These are phyloP conservation scores for Leishmania guyanensis DNA, from an alignment of 208 protist species.

Conservation along the genomic window DNA sequence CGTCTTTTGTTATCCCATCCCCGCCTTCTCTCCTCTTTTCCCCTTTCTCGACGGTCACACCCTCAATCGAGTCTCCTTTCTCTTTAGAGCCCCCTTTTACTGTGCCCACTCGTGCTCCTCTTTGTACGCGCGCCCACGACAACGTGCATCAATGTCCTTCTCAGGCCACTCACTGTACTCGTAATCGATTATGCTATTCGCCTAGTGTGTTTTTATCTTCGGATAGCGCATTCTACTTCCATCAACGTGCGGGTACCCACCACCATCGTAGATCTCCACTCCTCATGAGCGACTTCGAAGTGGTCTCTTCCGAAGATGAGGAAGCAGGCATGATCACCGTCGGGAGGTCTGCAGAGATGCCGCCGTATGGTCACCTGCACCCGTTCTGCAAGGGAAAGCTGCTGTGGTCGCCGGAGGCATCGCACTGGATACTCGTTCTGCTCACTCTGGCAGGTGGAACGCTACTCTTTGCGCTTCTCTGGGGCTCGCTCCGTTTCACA, in stretches of 20 bases:
- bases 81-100: background rate
- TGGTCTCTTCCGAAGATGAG: constrained; percentile 34
- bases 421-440: constrained; percentile 30
- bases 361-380: constrained; percentile 28
- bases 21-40: background rate
- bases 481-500: constrained; percentile 36
- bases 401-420: constrained; percentile 34
- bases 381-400: constrained; percentile 24
- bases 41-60: background rate
- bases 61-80: background rate
- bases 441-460: constrained; percentile 18
- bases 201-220: background rate
- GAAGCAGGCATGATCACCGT: constrained; percentile 7
- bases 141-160: background rate
- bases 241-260: background rate
- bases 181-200: background rate
- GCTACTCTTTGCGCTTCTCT: constrained; percentile 25
- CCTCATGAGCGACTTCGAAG: constrained; percentile 33
- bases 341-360: constrained; percentile 15
- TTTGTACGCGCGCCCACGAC: background rate
- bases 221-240: background rate
- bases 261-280: background rate
- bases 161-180: background rate
- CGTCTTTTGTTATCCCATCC: background rate
- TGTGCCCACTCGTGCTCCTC: background rate